Conservation (phyloP, 2,329 filamentous ascomycete species). For the Aspergillus brunneoviolaceus region DNA sequence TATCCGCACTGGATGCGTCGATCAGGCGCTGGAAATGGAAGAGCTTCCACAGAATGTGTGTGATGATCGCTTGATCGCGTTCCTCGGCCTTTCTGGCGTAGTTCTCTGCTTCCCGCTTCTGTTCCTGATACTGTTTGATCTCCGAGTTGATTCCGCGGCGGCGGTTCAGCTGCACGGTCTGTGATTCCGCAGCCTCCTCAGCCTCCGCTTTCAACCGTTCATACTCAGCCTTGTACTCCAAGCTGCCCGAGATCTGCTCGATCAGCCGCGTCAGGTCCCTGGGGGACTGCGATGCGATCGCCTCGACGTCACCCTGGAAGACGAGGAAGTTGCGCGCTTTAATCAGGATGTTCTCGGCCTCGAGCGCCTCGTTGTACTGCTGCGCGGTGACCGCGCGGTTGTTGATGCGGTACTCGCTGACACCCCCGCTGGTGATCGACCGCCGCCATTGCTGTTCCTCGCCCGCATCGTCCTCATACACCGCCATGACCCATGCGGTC, state of each 20-base stretch:
- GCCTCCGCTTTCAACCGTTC: conserved; percentile 83
- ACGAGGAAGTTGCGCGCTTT: conserved; percentile 97
- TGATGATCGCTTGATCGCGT: conserved; percentile 85
- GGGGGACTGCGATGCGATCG: conserved; percentile 91
- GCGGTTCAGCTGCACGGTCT: conserved; percentile 82
- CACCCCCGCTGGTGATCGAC: conserved; percentile 81
- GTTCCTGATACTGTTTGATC: conserved; percentile 95
- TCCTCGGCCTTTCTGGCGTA: conserved; percentile 90
- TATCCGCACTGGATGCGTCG: conserved; percentile 85
- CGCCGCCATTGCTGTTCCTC: conserved; percentile 96
- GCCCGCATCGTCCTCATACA: conserved; percentile 95
- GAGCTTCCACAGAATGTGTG: conserved; percentile 93
- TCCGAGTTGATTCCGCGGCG: conserved; percentile 95
- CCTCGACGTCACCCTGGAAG: conserved; percentile 97
- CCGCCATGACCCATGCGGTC: conserved; percentile 98
- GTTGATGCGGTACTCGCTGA: conserved; percentile 96
- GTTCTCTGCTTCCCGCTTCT: conserved; percentile 92
- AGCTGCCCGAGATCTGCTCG: conserved; percentile 94
- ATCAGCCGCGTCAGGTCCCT: conserved; percentile 91
- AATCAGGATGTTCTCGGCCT: conserved; percentile 94
- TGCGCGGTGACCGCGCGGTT: conserved; percentile 83
- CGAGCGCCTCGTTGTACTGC: conserved; percentile 89
- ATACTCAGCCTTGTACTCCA: conserved; percentile 93
- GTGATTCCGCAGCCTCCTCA: conserved; percentile 83
- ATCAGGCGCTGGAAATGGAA: conserved; percentile 93